Evolutionary conservation across 495 filamentous ascomycete species (phyloP).

Genomic region (Penicillium maclennaniae): DNA sequence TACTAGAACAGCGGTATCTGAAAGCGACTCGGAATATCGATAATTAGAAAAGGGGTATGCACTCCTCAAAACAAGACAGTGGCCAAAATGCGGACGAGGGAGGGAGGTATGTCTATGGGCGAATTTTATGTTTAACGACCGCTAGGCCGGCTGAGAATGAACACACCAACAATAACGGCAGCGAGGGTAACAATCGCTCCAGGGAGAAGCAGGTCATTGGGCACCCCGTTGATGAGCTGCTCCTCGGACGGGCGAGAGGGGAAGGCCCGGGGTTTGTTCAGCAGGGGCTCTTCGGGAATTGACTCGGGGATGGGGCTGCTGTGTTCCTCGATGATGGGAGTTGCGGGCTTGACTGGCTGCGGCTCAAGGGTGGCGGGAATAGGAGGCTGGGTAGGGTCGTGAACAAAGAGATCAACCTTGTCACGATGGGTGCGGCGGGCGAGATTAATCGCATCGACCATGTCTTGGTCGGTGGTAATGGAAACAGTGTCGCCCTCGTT

Average conservation of each 20-base stretch:
- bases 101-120: slow-evolving; percentile 8
- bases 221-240: slow-evolving; percentile 83
- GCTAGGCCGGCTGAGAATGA: slow-evolving; percentile 77
- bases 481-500: slow-evolving; percentile 97
- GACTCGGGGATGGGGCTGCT: slow-evolving; percentile 50
- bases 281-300: slow-evolving; percentile 53
- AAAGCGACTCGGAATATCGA: slow-evolving; percentile 27
- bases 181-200: slow-evolving; percentile 94
- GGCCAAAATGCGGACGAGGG: slow-evolving; percentile 11
- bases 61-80: slow-evolving; percentile 12
- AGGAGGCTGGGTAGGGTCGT: slow-evolving; percentile 84
- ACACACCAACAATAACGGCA: slow-evolving; percentile 89
- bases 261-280: slow-evolving; percentile 35
- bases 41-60: slow-evolving; percentile 30
- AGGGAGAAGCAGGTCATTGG: slow-evolving; percentile 89
- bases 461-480: slow-evolving; percentile 92
- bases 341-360: slow-evolving; percentile 56
- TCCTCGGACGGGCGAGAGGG: slow-evolving; percentile 55
- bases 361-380: slow-evolving; percentile 65
- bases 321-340: slow-evolving; percentile 56
- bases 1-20: slow-evolving; percentile 32
- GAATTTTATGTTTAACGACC: slow-evolving; percentile 48
- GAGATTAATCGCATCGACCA: slow-evolving; percentile 83
- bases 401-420: slow-evolving; percentile 96
- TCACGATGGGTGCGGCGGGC: slow-evolving; percentile 72